Evolutionary conservation across 208 protist genomes (phyloP), one percentile per base, ranked within the genome.

Genomic region (Novymonas esmeraldas): DNA sequence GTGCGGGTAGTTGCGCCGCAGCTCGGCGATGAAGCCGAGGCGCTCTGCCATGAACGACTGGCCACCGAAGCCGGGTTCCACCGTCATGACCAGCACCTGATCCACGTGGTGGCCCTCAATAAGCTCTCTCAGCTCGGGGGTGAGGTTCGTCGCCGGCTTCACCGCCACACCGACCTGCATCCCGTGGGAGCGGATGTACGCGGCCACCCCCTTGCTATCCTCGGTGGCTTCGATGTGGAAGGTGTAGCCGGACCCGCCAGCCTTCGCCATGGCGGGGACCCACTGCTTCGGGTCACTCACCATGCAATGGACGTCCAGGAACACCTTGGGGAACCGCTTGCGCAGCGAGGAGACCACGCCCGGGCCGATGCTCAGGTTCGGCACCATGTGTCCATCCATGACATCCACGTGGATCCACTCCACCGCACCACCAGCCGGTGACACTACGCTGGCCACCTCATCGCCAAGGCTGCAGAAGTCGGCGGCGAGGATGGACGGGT

Each of bases 11-110:
- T 66, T 73, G 26, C 61, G 31, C 34, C 98, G 84, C 6, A 99
- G 67, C 48, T 84, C 74, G 24, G 29, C 34, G n/a, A 99, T 98
- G 81, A 99, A 99, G 59, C 85, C 78, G 85, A 99, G 95, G 82
- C 97, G 97, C 6, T 99, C 92, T 0, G 64, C 56, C 95, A 99
- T 99, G 77, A 99, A 99, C 2, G 78, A 84, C 85, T 99, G 99
- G 20, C 99, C 99, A 36, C 99, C 99, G 67, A 99, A 99, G 44
- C 99, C 99, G 18, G 99, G 99, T 76, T 99, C 98, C 20, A 99
- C 98, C 3, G 98, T 99, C 98, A 99, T 99, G 31, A 99, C 85
- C 29, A 99, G 91, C 20, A 99, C 87, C 85, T 99, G 98, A 79
- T 99, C 98, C 9, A 99, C 78, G 24, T 97, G 74, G 73, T 90